Base-by-base conservation (phyloP, 169 alveolate genomes). In the Plasmodium vinckei region DNA sequence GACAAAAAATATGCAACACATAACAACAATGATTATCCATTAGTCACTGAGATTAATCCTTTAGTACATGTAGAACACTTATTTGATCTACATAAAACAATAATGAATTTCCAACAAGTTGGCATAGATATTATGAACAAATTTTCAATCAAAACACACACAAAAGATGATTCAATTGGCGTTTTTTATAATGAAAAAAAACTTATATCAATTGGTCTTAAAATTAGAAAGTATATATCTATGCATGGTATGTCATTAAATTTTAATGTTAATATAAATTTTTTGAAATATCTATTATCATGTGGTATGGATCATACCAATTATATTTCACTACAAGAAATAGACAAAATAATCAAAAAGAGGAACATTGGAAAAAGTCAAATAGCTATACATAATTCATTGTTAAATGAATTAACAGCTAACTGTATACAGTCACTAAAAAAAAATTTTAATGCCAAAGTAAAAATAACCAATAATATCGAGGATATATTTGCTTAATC, bases 231-330 rank as follows among this genome's bases (percentile, higher is more conserved):
- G 82, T 92, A 92, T 88, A 49, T 92, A 54, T 70, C 94, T 21
- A 65, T 71, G 79, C 95, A 92, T 51, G 95, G 95, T n/a, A 63
- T 92, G 72, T 92, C 95, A 42, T 49, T 92, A 56, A 92, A 92
- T 71, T 77, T 92, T 23, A 44, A 59, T 42, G 59, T 82, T 54
- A 64, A 88, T 56, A 65, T 59, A 10, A 53, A 46, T 4, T 72
- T 63, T 56, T 87, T 75, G 73, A 61, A 60, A 59, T 59, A 61
- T 46, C 51, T 92, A 64, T 70, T 89, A 23, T 84, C 95, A 27
- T 92, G 95, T 46, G 95, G 95, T 17, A 89, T 92, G 90, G 39
- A 25, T 47, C 90, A 82, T 49, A 49, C 17, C 69, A 39, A 82
- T 54, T 82, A 82, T 61, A 67, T 60, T 19, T 82, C 90, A 17